These are phyloP conservation scores for Corinectria fuckeliana DNA, from an alignment of 2,329 filamentous ascomycete species.

Conservation along the genomic window DNA sequence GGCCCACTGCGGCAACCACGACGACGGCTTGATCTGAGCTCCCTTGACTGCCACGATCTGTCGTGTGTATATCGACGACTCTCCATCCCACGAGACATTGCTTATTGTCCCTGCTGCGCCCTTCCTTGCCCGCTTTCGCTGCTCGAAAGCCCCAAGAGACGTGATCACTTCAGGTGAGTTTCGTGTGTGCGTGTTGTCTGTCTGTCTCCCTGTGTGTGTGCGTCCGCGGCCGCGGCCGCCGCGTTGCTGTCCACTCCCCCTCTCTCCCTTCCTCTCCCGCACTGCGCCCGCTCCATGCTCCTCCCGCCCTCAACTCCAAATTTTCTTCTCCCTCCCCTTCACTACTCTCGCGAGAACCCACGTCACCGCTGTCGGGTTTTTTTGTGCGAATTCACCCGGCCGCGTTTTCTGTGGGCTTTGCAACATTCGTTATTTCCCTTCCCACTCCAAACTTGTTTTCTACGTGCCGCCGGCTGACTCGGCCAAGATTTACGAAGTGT, in stretches of 20 bases:
- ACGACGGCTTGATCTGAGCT: slow-evolving; percentile 39
- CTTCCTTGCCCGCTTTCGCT: slow-evolving; percentile 26
- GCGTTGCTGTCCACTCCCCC: slow-evolving; percentile 20
- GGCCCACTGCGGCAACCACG: slow-evolving; percentile 42
- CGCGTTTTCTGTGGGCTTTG: slow-evolving; percentile 26
- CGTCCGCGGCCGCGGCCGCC: slow-evolving; percentile 24
- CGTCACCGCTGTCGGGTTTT: background rate
- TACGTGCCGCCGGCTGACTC: slow-evolving; percentile 31
- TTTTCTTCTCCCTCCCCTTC: background rate
- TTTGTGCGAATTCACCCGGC: slow-evolving; percentile 22
- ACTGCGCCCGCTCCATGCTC: background rate
- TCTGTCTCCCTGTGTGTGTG: slow-evolving; percentile 2
- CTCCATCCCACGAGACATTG: slow-evolving; percentile 16
- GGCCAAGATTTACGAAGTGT: slow-evolving; percentile 43
- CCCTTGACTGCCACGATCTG: slow-evolving; percentile 17
- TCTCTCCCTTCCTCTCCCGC: slow-evolving; percentile 15
- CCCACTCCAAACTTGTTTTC: slow-evolving; percentile 12
- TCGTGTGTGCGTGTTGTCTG: slow-evolving; percentile 18
- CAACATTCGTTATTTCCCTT: slow-evolving; percentile 6
- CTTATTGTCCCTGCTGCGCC: slow-evolving; percentile 20
- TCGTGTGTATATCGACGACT: slow-evolving; percentile 30
- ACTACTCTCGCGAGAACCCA: background rate
- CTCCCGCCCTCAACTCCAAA: background rate
- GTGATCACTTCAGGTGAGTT: slow-evolving; percentile 52
- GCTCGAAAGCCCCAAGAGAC: slow-evolving; percentile 38